Percentiles rank a stretch among this genome's conserved stretches.
phyloP scores from a whole-genome alignment of 495 filamentous ascomycete species.

The Podospora anserina region DNA sequence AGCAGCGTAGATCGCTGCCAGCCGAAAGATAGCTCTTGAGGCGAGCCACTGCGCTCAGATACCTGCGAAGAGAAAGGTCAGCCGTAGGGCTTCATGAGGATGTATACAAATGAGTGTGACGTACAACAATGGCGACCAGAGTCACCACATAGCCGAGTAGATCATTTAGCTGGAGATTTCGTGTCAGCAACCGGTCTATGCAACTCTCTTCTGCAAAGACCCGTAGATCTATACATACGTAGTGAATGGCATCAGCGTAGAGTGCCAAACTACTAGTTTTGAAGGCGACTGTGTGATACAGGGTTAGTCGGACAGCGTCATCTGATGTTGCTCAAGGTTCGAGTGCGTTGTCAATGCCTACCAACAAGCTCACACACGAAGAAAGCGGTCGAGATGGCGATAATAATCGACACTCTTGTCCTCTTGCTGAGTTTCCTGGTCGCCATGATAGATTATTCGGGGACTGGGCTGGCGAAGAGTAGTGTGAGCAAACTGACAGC shows the following conservation, averaged over 20 bases:
- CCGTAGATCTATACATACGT: conserved; percentile 53
- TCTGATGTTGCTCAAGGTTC: neutral
- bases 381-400: neutral
- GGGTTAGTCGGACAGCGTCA: neutral
- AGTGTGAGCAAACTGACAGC: neutral
- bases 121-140: conserved; percentile 74
- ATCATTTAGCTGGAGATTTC: conserved; percentile 70
- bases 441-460: neutral
- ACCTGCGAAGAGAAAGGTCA: conserved; percentile 30
- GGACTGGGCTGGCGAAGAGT: neutral
- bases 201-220: neutral
- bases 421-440: neutral
- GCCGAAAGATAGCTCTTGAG: conserved; percentile 48
- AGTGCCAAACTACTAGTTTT: conserved; percentile 83
- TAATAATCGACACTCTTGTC: neutral
- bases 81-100: conserved; percentile 18
- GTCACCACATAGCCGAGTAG: conserved; percentile 82
- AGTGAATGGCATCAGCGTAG: conserved; percentile 92
- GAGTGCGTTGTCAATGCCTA: neutral
- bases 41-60: conserved; percentile 40
- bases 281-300: conserved; percentile 61
- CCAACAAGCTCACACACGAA: neutral
- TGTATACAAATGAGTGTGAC: neutral
- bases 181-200: conserved; percentile 3
- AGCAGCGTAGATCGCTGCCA: conserved; percentile 93